Percentiles rank a stretch among this genome's conserved stretches.
phyloP scores from a whole-genome alignment of 371 early-diverging fungal genomes.

The Lichtheimia corymbifera region DNA sequence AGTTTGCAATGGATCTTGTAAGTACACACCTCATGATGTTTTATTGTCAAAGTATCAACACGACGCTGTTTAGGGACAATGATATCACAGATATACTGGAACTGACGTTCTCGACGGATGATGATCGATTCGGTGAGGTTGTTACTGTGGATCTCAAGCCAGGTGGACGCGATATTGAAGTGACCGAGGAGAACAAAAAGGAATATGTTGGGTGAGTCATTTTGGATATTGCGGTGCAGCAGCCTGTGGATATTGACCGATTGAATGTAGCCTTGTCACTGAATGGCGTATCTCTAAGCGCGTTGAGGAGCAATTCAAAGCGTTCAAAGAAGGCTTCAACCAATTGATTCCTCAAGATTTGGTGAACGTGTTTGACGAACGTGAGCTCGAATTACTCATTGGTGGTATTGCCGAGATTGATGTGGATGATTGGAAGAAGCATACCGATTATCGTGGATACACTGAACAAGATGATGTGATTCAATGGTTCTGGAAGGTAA shows the following conservation, averaged over 20 bases:
- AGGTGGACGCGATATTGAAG: constrained; percentile 88
- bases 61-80: constrained; percentile 63
- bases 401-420: constrained; percentile 99
- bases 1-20: constrained; percentile 93
- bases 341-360: constrained; percentile 94
- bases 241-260: neutral
- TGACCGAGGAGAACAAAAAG: constrained; percentile 95
- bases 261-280: constrained; percentile 58
- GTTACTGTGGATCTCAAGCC: constrained; percentile 91
- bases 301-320: constrained; percentile 93
- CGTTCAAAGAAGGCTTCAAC: constrained; percentile 94
- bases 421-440: constrained; percentile 99
- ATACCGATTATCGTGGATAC: constrained; percentile 97
- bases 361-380: constrained; percentile 95
- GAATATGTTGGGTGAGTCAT: constrained; percentile 86
- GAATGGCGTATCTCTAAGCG: constrained; percentile 85
- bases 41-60: neutral
- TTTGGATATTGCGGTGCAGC: neutral
- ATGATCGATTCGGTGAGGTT: constrained; percentile 91
- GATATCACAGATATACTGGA: constrained; percentile 88
- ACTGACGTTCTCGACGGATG: constrained; percentile 89
- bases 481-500: constrained; percentile 96
- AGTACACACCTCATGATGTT: constrained; percentile 15
- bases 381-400: constrained; percentile 97
- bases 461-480: constrained; percentile 94